Evolutionary conservation across 2,329 filamentous ascomycete species (phyloP).

Genomic region (Exserohilum rostratum): DNA sequence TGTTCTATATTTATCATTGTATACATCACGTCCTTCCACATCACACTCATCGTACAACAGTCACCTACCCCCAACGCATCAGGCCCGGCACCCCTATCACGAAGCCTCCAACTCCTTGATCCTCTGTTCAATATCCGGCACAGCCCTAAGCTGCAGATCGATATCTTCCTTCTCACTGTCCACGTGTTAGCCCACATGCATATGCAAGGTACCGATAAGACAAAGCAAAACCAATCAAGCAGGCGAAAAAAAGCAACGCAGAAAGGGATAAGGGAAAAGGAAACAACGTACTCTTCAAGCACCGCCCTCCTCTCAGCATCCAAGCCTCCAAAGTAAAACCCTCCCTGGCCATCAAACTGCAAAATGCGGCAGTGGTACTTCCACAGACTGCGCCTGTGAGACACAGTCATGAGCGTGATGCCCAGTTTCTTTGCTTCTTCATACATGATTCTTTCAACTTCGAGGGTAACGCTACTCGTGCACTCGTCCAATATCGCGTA

Average conservation of each 20-base stretch:
- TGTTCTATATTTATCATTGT: neutral
- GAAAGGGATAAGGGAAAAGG: neutral
- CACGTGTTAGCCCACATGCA: conserved; percentile 19
- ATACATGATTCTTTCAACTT: conserved; percentile 96
- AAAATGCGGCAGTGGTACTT: conserved; percentile 94
- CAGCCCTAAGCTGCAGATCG: conserved; percentile 80
- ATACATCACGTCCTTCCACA: neutral
- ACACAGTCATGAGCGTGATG: conserved; percentile 96
- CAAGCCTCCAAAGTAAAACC: conserved; percentile 85
- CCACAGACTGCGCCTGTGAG: conserved; percentile 89
- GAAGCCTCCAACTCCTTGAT: conserved; percentile 73
- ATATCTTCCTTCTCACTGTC: conserved; percentile 86
- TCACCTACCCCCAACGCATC: neutral
- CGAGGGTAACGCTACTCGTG: conserved; percentile 91
- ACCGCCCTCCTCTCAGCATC: conserved; percentile 85
- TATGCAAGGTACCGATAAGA: neutral
- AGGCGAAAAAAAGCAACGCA: neutral
- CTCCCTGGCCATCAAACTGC: conserved; percentile 94
- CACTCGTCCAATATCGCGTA: conserved; percentile 98
- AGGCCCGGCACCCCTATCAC: neutral
- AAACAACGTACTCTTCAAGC: conserved; percentile 74
- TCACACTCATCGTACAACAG: neutral
- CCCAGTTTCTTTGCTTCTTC: conserved; percentile 90
- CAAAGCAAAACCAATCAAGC: no score
- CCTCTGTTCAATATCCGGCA: conserved; percentile 85